Base-by-base conservation (phyloP, 345 rosid species). In the Psidium guajava region DNA sequence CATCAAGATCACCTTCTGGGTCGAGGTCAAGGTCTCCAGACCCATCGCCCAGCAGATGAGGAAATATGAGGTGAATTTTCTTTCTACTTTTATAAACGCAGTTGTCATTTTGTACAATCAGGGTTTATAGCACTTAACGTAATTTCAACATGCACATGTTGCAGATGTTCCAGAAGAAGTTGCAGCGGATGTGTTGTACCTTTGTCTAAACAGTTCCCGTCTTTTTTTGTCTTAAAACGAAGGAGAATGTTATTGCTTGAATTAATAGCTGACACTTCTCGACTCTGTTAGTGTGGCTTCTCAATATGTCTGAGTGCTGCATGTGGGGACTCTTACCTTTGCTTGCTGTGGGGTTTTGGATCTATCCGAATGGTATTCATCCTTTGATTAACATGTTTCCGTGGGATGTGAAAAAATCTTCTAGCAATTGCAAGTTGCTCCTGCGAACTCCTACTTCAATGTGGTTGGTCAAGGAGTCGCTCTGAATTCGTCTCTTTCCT, bases 1-100 rank as follows among this genome's bases (percentile, higher is more conserved):
- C 84, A 82, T 82, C 55, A 54, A 85, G 86, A 77, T 77, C 86
- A 3, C 86, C 86, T 42, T 80, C 86, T 80, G 83, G 86, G 11
- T 85, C 83, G n/a, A 85, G 86, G 53, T 85, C 83, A 32, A 80
- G 83, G 44, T 85, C 86, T 9, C 54, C 49, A 2, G 84, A 85
- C 12, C 50, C 53, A 32, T 85, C 54, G 2, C 83, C 83, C 18
- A 42, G 80, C 25, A 21, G 85, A 59, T 49, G 81, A 61, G 77
- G 47, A 69, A 36, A 32, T 36, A 40, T 69, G 77, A 69, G 73
- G 80, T 15, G 56, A 47, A 51, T 42, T 36, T 42, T 18, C 36
- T 47, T 61, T 36, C 25, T 44, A 36, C 47, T 32, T 69, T 8
- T 3, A 32, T 18, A 69, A 32, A 69, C 5, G 12, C 77, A 69